Conservation (phyloP, 83 land plant genomes). For the Picea mariana region DNA sequence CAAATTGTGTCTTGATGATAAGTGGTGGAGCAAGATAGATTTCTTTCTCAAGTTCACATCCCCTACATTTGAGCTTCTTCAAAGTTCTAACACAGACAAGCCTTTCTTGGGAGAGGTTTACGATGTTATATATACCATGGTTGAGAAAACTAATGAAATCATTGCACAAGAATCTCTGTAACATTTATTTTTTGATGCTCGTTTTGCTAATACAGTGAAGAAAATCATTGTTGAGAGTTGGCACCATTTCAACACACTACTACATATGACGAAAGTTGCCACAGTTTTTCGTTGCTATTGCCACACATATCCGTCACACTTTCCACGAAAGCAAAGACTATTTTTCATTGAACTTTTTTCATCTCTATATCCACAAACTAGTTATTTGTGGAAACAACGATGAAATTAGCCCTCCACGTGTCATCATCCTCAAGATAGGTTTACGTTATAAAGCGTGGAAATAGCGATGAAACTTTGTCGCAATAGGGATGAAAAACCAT, state of each 20-base stretch:
- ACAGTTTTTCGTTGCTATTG: too few species aligned
- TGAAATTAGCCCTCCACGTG: too few species aligned
- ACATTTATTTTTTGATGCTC: neutral
- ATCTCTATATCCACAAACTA: too few species aligned
- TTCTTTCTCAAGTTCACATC: neutral
- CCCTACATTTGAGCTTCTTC: neutral
- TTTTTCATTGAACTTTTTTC: too few species aligned
- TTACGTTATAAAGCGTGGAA: too few species aligned
- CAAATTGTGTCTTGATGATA: neutral
- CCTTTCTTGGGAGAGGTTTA: neutral
- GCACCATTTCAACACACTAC: neutral
- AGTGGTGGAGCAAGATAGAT: neutral
- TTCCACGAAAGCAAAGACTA: too few species aligned
- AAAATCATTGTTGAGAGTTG: neutral
- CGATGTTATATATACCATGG: neutral
- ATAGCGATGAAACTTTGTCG: too few species aligned
- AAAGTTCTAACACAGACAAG: neutral
- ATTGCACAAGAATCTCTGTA: neutral
- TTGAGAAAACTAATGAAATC: neutral
- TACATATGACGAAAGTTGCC: neutral
- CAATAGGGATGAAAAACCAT: too few species aligned
- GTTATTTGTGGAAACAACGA: too few species aligned
- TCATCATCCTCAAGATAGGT: too few species aligned
- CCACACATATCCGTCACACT: too few species aligned
- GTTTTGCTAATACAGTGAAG: neutral